phyloP scores from a whole-genome alignment of 257 asterid genomes.

The Coffea eugenioides region DNA sequence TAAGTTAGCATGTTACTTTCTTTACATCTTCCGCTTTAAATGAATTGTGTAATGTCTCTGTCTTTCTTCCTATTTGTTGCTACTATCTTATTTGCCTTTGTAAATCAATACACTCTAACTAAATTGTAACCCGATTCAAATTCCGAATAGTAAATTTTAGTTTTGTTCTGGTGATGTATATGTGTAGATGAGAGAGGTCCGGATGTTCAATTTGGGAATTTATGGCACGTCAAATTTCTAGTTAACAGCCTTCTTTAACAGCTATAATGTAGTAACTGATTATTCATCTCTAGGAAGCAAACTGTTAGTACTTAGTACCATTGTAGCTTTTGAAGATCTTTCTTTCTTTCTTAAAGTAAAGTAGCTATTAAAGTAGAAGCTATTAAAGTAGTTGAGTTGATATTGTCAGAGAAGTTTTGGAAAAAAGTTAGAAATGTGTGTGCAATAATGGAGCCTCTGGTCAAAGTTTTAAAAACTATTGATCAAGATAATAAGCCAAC shows the following conservation, averaged over 20 bases:
- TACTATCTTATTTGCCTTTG: not conserved
- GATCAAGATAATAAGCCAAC: no score
- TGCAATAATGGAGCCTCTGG: no score
- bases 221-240: not conserved
- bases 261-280: not conserved
- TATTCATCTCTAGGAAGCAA: not conserved
- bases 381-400: no score
- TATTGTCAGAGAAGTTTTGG: no score
- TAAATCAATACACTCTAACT: no score
- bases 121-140: no score
- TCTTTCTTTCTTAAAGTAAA: not conserved
- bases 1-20: not conserved
- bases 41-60: not conserved
- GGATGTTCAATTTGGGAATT: not conserved
- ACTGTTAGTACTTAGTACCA: not conserved
- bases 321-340: not conserved
- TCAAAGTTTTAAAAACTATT: no score
- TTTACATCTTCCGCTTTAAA: not conserved
- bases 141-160: no score
- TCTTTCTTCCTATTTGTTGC: not conserved
- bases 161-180: not conserved
- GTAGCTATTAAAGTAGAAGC: no score
- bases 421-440: no score
- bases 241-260: not conserved
- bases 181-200: not conserved